Evolutionary conservation across 257 asterid genomes (phyloP).

Genomic region (Gentiana macrophylla): DNA sequence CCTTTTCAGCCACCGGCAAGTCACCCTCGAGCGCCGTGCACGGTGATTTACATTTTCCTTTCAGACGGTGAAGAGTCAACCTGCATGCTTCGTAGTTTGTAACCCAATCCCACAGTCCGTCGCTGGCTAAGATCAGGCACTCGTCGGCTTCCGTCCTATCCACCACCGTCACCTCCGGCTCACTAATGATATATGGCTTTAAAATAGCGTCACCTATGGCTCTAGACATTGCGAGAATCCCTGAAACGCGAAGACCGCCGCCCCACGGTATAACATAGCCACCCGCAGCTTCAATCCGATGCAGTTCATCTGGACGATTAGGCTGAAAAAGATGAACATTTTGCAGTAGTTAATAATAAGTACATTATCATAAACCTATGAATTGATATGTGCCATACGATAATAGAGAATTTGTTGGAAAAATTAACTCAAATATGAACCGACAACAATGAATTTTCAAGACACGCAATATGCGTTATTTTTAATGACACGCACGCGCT

Average conservation of each 20-base stretch:
- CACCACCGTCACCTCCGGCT: slow-evolving; percentile 63
- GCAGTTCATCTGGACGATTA: slow-evolving; percentile 70
- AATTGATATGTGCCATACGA: neutral
- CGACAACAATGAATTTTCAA: too few relatives aligned
- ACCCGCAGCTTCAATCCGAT: slow-evolving; percentile 62
- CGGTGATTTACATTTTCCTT: slow-evolving; percentile 13
- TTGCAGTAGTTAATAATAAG: neutral
- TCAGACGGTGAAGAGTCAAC: slow-evolving; percentile 47
- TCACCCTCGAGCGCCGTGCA: neutral
- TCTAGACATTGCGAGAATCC: slow-evolving; percentile 84
- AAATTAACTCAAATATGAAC: neutral
- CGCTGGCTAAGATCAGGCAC: slow-evolving; percentile 64
- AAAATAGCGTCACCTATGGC: slow-evolving; percentile 75
- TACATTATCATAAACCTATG: neutral
- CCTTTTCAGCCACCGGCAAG: neutral
- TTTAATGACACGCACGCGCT: too few relatives aligned
- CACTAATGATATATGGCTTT: slow-evolving; percentile 64
- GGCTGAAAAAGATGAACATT: slow-evolving; percentile 29
- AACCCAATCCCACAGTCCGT: slow-evolving; percentile 84
- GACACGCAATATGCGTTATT: too few relatives aligned
- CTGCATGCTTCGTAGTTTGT: slow-evolving; percentile 63
- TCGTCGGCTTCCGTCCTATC: slow-evolving; percentile 51
- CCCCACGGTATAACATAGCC: slow-evolving; percentile 76
- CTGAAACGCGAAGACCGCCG: slow-evolving; percentile 72
- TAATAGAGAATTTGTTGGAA: too few relatives aligned